Conservation (phyloP, 2,329 filamentous ascomycete genomes). For the Torrubiella hemipterigena region DNA sequence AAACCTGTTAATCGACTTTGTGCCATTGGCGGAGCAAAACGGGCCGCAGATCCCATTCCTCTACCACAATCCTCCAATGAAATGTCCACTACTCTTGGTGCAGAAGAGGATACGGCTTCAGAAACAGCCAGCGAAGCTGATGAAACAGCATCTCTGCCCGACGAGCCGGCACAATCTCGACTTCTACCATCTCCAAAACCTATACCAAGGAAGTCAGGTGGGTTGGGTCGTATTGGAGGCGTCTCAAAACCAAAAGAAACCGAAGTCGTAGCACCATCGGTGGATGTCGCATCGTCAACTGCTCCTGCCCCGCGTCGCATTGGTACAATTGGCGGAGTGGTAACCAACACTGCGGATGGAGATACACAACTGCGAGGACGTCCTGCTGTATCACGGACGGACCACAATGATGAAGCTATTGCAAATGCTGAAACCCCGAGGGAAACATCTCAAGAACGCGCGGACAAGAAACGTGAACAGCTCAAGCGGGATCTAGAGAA, state of each 20-base stretch:
- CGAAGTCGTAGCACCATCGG: conserved; percentile 4
- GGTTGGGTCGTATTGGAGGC: conserved; percentile 30
- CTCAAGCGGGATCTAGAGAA: conserved; percentile 41
- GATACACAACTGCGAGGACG: conserved; percentile 12
- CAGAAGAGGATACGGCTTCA: conserved; percentile 24
- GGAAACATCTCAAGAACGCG: conserved; percentile 32
- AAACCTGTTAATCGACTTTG: conserved; percentile 18
- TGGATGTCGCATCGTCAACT: too few relatives aligned
- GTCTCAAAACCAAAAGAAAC: conserved; percentile 6
- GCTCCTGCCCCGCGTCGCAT: conserved; percentile 12
- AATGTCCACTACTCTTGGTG: conserved; percentile 10
- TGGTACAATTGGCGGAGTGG: conserved; percentile 21
- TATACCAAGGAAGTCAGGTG: conserved; percentile 14
- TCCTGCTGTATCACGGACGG: conserved; percentile 9
- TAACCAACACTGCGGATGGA: conserved; percentile 2
- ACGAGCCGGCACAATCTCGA: conserved; percentile 9
- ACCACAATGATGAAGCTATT: conserved; percentile 11
- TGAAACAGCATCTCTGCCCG: conserved; percentile 12
- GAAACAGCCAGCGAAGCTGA: conserved; percentile 22
- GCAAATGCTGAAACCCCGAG: conserved; percentile 21
- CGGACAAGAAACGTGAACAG: conserved; percentile 38
- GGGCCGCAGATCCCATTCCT: conserved; percentile 10
- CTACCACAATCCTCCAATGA: not conserved
- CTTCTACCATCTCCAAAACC: conserved; percentile 13
- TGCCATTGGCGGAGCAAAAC: conserved; percentile 20